Evolutionary conservation across 2,329 filamentous ascomycete genomes (phyloP).

Genomic region (Pezicula neosporulosa): DNA sequence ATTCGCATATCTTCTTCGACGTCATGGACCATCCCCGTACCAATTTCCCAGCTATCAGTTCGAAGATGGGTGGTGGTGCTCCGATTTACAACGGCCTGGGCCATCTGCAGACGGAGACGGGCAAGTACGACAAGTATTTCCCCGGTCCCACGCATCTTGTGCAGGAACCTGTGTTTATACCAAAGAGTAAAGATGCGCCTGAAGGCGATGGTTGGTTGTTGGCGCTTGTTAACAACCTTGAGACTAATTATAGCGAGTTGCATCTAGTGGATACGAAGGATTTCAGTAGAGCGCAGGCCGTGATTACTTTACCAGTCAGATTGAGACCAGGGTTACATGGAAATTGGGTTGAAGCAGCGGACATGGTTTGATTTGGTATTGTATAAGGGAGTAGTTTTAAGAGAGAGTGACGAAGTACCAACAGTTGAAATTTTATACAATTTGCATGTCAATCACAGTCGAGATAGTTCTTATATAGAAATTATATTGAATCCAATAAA

Average conservation of each 20-base stretch:
- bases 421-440: no score
- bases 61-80: conserved; percentile 25
- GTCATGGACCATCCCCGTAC: conserved; percentile 21
- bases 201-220: conserved; percentile 29
- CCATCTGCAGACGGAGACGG: conserved; percentile 14
- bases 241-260: conserved; percentile 26
- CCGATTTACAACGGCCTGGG: conserved; percentile 23
- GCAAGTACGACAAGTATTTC: conserved; percentile 29
- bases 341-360: conserved; percentile 24
- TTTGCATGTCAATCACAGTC: no score
- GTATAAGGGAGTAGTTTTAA: no score
- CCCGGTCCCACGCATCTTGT: conserved; percentile 38
- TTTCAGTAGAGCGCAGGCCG: conserved; percentile 26
- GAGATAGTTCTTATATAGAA: no score
- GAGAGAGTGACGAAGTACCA: no score
- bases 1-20: conserved; percentile 36
- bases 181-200: conserved; percentile 29
- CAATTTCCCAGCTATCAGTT: conserved; percentile 16
- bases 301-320: conserved; percentile 27
- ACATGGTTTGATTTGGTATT: neutral
- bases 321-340: conserved; percentile 27
- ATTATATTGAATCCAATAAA: no score
- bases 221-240: conserved; percentile 29
- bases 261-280: conserved; percentile 32
- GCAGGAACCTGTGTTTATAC: conserved; percentile 52